Evolutionary conservation across 495 filamentous ascomycete species (phyloP), one percentile per base, ranked within the genome.

Genomic region (Friedmanniomyces endolithicus): DNA sequence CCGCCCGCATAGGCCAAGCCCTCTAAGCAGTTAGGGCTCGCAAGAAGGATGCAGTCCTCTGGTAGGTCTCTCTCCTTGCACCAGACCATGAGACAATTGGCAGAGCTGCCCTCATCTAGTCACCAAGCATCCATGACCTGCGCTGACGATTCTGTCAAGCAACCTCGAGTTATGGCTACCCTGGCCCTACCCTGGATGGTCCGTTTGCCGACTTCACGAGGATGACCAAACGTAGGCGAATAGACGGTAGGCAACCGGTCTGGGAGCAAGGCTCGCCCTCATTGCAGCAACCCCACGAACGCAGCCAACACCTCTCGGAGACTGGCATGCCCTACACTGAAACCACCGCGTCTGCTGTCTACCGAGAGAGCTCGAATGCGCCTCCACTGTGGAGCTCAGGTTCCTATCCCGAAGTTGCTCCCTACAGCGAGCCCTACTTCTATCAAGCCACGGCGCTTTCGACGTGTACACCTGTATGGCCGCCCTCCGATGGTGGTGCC

Each of bases 381-480:
- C 14, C 37, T 6, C 37, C 37, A 6, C 37, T 14, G 6, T 41
- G 37, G 37, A 41, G 37, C 37, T 41, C 37, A 6, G 12, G 37
- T 14, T 4, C 17, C 37, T 50, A 56, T 34, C 47, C 47, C 9
- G 54, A 51, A 11, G 54, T 45, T 6, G 11, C 54, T 3, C 29
- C 54, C 24, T 56, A 56, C 19, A 11, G 14, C 4, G 46, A 56
- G 24, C 54, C 54, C 35, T 56, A 51, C 39, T 56, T 50, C 39
- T 50, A 41, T 44, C 54, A 56, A 24, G 47, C 51, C 12, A 56
- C 54, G 3, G 54, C 50, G 19, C 54, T 46, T 2, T n/a, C 33
- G 1, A 56, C 25, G 7, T 56, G 51, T 44, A 56, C 54, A 12
- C 41, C 54, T 31, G 29, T 46, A 25, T 56, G 54, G 54, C 54